phyloP scores from a whole-genome alignment of 2,329 filamentous ascomycete genomes.

The Fusarium sarcochroum region DNA sequence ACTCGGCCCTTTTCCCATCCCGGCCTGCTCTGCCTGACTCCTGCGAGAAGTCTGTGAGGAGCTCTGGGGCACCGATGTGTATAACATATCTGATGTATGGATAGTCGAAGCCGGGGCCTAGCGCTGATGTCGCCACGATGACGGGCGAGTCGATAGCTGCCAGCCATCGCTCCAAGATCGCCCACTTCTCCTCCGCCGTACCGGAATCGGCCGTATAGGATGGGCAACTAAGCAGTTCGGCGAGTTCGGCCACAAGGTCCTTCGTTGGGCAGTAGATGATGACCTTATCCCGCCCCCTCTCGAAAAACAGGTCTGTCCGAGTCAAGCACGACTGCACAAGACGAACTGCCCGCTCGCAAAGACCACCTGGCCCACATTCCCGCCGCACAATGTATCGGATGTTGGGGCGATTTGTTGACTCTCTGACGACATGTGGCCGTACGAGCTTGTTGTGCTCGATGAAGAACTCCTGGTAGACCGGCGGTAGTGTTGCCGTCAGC shows the following conservation, averaged over 20 bases:
- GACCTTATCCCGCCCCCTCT: not conserved
- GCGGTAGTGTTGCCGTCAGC: not conserved
- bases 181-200: not conserved
- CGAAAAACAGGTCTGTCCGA: not conserved
- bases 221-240: not conserved
- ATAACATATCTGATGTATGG: not conserved
- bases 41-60: not conserved
- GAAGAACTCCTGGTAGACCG: not conserved
- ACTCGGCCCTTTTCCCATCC: not conserved
- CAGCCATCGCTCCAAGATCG: not conserved
- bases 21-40: not conserved
- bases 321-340: not conserved
- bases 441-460: not conserved
- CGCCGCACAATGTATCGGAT: not conserved
- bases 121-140: not conserved
- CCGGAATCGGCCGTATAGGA: not conserved
- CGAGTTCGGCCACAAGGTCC: not conserved
- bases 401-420: not conserved
- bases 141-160: not conserved
- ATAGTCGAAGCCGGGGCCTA: not conserved
- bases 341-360: not conserved
- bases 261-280: not conserved
- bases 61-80: not conserved
- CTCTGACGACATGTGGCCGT: not conserved
- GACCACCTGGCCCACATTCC: not conserved